A percentile compares a stretch with the other conserved stretches of the same genome.
Conservation (phyloP, 2,329 filamentous ascomycete genomes). For the Sphaerulina vaccinii region DNA sequence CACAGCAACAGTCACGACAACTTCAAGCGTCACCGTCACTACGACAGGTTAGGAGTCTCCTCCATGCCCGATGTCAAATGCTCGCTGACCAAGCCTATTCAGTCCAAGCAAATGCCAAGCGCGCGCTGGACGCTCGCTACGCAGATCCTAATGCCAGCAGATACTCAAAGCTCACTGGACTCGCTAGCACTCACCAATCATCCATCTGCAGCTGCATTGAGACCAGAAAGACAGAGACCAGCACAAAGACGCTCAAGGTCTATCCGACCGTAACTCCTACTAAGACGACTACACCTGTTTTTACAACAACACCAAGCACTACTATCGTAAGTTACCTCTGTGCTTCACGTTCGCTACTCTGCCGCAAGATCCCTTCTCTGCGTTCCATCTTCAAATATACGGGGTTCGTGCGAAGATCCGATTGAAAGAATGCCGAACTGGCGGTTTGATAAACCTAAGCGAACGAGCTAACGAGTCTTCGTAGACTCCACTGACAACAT, state of each 20-base stretch:
- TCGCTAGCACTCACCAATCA: neutral
- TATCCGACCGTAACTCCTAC: neutral
- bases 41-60: neutral
- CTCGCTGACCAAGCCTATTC: neutral
- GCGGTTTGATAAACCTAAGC: neutral
- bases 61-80: neutral
- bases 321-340: neutral
- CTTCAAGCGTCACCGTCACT: neutral
- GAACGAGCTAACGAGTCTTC: too few relatives aligned
- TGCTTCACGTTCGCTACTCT: too few relatives aligned
- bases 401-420: neutral
- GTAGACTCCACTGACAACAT: neutral
- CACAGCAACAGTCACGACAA: neutral
- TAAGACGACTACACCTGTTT: neutral
- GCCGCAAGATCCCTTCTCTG: too few relatives aligned
- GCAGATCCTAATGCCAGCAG: neutral
- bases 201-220: neutral
- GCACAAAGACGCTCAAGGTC: neutral
- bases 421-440: too few relatives aligned
- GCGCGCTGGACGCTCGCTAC: neutral
- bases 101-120: neutral
- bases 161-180: neutral
- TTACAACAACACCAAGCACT: neutral
- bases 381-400: too few relatives aligned
- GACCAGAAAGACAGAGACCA: neutral